Evolutionary conservation across 2,329 filamentous ascomycete species (phyloP), one percentile per base, ranked within the genome.

Genomic region (Calonectria henricotiae): DNA sequence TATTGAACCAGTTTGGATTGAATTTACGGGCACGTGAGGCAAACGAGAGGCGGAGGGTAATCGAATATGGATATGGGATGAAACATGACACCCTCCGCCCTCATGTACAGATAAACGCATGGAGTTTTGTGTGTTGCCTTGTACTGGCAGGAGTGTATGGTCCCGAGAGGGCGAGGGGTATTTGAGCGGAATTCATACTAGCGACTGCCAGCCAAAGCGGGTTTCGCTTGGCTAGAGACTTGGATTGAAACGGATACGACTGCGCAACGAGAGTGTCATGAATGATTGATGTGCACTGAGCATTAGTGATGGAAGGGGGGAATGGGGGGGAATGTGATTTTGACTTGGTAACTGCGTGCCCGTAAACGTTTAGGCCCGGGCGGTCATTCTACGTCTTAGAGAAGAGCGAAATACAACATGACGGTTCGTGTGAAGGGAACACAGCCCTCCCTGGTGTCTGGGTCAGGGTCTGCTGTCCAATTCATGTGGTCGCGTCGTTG

Each of bases 51-150:
- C 51, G 54, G 70, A 54, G 68, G 67, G 68, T 39, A 39, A 47
- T 65, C 55, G 66, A 51, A 65, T 58, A 67, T 46, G 71, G 70
- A 58, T 63, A 68, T 61, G 46, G 60, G 37, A 25, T 61, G 55
- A 44, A 25, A 64, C 62, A 46, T 41, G 44, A 60, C 32, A 23
- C 62, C 54, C 65, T 68, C 67, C 68, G 58, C 62, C 60, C 66
- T 60, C 65, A 62, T 75, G 74, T 75, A 75, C 64, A 67, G 69
- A 71, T 75, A 71, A 55, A 69, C 62, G 44, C 67, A 69, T 66
- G 62, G 67, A 65, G 67, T 69, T 70, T 70, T 70, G 58, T 64
- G 32, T 55, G 51, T 68, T 70, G 65, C 68, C 61, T 51, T 65
- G 43, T 68, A 62, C 51, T 39, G 68, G 61, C 68, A 64, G 44